Evolutionary conservation across 331 rosid genomes (phyloP).

Genomic region (Phaseolus coccineus): DNA sequence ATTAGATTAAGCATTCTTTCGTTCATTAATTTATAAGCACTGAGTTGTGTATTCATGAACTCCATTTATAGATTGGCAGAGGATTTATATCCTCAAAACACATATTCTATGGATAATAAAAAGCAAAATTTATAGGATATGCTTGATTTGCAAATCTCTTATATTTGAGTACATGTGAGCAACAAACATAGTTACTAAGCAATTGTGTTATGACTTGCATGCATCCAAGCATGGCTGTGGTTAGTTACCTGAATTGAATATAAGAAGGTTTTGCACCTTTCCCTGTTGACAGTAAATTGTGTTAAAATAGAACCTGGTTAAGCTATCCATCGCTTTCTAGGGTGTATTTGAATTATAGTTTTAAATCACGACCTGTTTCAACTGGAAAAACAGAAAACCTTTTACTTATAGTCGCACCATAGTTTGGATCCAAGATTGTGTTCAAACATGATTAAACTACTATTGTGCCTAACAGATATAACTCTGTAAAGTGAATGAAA

Average conservation of each 20-base stretch:
- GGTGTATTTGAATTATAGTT: neutral
- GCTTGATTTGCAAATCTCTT: conserved; percentile 24
- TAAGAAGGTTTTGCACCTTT: too few species aligned
- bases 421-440: neutral
- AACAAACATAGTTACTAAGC: neutral
- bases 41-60: conserved; percentile 19
- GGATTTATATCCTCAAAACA: conserved; percentile 17
- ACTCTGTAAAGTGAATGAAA: neutral
- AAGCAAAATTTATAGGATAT: conserved; percentile 20
- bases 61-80: conserved; percentile 21
- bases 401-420: neutral
- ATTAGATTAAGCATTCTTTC: conserved; percentile 45
- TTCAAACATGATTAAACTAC: neutral
- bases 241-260: neutral
- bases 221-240: conserved; percentile 1
- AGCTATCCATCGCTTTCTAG: conserved; percentile 14
- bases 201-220: conserved; percentile 17
- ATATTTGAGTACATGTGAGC: neutral
- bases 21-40: conserved; percentile 43
- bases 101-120: neutral
- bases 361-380: neutral
- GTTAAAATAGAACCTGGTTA: too few species aligned
- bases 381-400: too few species aligned
- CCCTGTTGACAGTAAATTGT: too few species aligned
- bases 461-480: neutral